A percentile compares a stretch with the other conserved stretches of the same genome.
Evolutionary conservation across 208 protist species (phyloP).

Genomic region (Crithidia brevicula): DNA sequence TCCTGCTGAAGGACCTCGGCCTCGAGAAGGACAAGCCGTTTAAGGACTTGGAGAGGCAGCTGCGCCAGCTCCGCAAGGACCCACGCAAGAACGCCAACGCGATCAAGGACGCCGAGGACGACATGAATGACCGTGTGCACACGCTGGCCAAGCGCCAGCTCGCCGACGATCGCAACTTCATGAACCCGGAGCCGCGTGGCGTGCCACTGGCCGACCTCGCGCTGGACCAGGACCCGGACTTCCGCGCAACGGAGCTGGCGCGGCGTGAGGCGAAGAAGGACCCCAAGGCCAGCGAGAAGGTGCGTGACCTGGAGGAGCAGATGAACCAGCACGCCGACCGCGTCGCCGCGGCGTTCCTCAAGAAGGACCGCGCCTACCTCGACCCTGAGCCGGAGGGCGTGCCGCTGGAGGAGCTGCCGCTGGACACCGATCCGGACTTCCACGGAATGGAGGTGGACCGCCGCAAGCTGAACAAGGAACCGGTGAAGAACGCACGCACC

Average conservation of each 20-base stretch:
- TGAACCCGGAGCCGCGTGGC: constrained; percentile 48
- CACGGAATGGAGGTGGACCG: constrained; percentile 69
- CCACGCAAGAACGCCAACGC: constrained; percentile 39
- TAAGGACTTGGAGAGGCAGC: constrained; percentile 62
- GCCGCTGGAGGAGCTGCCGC: constrained; percentile 52
- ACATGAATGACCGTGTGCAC: constrained; percentile 48
- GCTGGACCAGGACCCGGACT: constrained; percentile 51
- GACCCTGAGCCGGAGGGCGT: constrained; percentile 76
- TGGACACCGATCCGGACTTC: constrained; percentile 59
- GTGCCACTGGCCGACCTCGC: constrained; percentile 47
- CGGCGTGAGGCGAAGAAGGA: constrained; percentile 58
- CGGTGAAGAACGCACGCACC: constrained; percentile 41
- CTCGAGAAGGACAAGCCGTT: constrained; percentile 76
- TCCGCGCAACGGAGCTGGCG: constrained; percentile 51
- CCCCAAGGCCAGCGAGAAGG: constrained; percentile 21
- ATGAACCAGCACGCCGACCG: constrained; percentile 51
- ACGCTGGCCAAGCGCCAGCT: constrained; percentile 46
- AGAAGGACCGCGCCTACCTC: constrained; percentile 67
- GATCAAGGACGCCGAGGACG: constrained; percentile 46
- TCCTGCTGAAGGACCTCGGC: constrained; percentile 64
- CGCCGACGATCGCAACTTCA: constrained; percentile 41
- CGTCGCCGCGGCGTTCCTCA: constrained; percentile 58
- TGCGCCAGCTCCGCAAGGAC: constrained; percentile 48
- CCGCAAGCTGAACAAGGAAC: constrained; percentile 73
- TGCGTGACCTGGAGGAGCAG: constrained; percentile 39